phyloP scores from a whole-genome alignment of 2,329 filamentous ascomycete species.

The Claviceps lovelessii region DNA sequence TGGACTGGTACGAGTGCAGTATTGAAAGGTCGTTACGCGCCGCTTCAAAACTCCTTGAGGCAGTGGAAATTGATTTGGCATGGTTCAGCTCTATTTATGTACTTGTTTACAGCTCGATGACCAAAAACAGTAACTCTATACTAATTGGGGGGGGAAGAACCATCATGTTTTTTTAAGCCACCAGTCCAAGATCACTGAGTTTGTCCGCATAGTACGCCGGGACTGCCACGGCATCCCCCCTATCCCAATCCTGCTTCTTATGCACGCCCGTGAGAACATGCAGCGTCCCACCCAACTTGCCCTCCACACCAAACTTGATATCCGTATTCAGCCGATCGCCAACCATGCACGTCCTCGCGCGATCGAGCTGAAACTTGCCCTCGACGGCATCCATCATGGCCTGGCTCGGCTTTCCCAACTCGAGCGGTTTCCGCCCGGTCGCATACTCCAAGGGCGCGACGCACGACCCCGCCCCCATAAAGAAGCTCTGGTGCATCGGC shows the following conservation, averaged over 20 bases:
- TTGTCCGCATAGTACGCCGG: constrained; percentile 76
- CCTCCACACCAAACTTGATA: constrained; percentile 88
- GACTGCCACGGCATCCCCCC: constrained; percentile 50
- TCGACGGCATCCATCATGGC: constrained; percentile 99
- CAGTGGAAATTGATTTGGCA: background rate
- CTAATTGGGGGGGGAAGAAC: too few relatives aligned
- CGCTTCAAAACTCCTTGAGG: background rate
- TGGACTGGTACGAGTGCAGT: background rate
- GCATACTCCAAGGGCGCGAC: constrained; percentile 66
- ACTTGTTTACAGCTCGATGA: background rate
- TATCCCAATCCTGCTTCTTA: constrained; percentile 71
- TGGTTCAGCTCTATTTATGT: background rate
- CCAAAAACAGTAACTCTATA: background rate
- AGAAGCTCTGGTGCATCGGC: constrained; percentile 66
- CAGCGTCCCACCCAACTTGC: constrained; percentile 77
- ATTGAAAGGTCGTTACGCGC: background rate
- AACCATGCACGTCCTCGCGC: constrained; percentile 81
- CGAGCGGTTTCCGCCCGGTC: constrained; percentile 52
- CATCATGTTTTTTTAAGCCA: constrained; percentile 8
- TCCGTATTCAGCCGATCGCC: constrained; percentile 90
- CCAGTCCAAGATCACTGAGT: constrained; percentile 54
- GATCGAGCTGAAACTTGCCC: constrained; percentile 83
- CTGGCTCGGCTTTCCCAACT: constrained; percentile 87
- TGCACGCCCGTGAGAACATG: constrained; percentile 83
- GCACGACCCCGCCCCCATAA: constrained; percentile 80